Conservation (phyloP, 257 asterid genomes). For the Rauvolfia tetraphylla region DNA sequence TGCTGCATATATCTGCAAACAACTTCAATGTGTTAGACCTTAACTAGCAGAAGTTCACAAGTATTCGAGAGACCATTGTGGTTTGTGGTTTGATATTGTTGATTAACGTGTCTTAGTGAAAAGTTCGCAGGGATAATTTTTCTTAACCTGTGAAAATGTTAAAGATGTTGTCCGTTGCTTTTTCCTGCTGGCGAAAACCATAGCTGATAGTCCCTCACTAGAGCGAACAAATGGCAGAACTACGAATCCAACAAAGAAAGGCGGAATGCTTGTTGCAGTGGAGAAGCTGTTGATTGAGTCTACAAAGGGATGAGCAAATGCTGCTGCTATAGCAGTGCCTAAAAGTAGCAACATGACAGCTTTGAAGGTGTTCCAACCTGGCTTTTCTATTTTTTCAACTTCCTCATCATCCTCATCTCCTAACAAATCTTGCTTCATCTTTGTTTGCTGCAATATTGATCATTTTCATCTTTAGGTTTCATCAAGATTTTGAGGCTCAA, state of each 20-base stretch:
- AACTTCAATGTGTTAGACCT: too few relatives aligned
- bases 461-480: background rate
- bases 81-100: too few relatives aligned
- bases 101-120: too few relatives aligned
- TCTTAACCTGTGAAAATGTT: constrained; percentile 19
- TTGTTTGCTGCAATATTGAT: constrained; percentile 10
- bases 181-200: constrained; percentile 9
- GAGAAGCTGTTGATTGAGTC: constrained; percentile 17
- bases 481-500: background rate
- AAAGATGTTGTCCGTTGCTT: constrained; percentile 16
- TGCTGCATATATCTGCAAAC: constrained; percentile 22
- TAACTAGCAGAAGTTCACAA: too few relatives aligned
- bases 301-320: constrained; percentile 18
- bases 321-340: constrained; percentile 15
- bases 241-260: constrained; percentile 15
- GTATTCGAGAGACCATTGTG: too few relatives aligned
- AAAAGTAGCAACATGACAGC: constrained; percentile 16
- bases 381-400: constrained; percentile 2
- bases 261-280: constrained; percentile 8
- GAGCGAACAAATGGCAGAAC: constrained; percentile 15
- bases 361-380: constrained; percentile 9
- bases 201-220: constrained; percentile 9
- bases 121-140: too few relatives aligned
- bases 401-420: constrained; percentile 19
- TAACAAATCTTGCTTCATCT: constrained; percentile 7